phyloP scores from a whole-genome alignment of 306 rosid species.

The Trichosanthes truncata region DNA sequence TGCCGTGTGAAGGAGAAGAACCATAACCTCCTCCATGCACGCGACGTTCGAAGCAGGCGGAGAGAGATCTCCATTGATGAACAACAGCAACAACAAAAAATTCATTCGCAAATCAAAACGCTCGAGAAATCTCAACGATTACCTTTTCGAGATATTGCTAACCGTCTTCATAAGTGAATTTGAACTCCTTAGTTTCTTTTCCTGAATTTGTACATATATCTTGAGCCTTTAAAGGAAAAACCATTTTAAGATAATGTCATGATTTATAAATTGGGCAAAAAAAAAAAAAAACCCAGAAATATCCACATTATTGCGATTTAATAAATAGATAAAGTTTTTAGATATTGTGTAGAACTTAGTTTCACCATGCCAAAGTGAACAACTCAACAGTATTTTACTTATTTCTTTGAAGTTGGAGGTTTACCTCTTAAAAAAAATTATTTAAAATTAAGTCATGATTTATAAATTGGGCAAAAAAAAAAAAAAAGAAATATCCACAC shows the following conservation, averaged over 20 bases:
- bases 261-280: too few relatives aligned
- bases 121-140: conserved; percentile 22
- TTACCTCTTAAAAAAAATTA: too few relatives aligned
- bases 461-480: too few relatives aligned
- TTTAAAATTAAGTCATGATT: too few relatives aligned
- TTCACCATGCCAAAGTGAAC: too few relatives aligned
- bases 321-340: too few relatives aligned
- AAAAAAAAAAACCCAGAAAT: too few relatives aligned
- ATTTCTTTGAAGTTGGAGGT: too few relatives aligned
- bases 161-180: background rate
- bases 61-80: conserved; percentile 24
- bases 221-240: background rate
- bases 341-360: too few relatives aligned
- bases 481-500: too few relatives aligned
- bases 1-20: conserved; percentile 56
- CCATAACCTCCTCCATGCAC: background rate
- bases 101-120: conserved; percentile 7
- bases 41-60: conserved; percentile 24
- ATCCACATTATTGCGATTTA: too few relatives aligned
- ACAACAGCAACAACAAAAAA: conserved; percentile 22
- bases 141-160: conserved; percentile 45
- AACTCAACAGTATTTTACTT: too few relatives aligned
- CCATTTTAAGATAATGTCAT: background rate
- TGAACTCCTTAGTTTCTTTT: background rate
- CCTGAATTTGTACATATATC: background rate